phyloP scores from a whole-genome alignment of 352 stramenopile species.

The Pythium oligandrum region DNA sequence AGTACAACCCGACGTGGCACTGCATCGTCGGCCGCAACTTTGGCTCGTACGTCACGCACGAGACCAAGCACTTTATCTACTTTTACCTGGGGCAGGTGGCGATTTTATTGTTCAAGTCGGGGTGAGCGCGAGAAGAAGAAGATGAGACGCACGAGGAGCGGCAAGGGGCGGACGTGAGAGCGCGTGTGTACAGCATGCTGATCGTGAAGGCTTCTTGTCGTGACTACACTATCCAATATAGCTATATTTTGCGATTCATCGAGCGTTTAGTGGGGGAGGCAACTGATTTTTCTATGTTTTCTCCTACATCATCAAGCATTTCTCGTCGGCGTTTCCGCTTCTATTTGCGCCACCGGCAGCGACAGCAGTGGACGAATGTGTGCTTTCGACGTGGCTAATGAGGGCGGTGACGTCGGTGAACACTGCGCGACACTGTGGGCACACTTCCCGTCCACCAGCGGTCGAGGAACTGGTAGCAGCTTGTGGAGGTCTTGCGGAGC shows the following conservation, averaged over 20 bases:
- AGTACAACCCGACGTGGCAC: conserved; percentile 93
- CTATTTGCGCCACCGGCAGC: conserved; percentile 5
- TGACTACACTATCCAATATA: no score
- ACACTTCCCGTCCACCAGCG: conserved; percentile 37
- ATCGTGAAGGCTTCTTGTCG: no score
- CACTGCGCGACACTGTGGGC: conserved; percentile 57
- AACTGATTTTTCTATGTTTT: background rate
- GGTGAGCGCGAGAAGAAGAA: no score
- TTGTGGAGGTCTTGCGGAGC: background rate
- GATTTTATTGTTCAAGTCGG: conserved; percentile 93
- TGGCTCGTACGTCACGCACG: conserved; percentile 91
- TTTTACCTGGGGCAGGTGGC: conserved; percentile 94
- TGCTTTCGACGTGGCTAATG: conserved; percentile 57
- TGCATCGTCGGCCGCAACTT: conserved; percentile 95
- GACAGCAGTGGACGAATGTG: conserved; percentile 24
- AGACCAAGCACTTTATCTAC: conserved; percentile 95
- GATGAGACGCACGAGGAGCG: no score
- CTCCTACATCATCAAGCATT: conserved; percentile 53
- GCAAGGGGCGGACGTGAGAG: no score
- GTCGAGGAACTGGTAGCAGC: background rate
- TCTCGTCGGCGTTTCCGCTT: conserved; percentile 30
- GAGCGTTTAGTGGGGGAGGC: no score
- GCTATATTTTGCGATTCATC: no score
- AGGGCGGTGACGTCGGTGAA: conserved; percentile 50
- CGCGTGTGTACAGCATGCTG: no score